phyloP scores from a whole-genome alignment of 352 stramenopile genomes.

The Pythium monospermum region DNA sequence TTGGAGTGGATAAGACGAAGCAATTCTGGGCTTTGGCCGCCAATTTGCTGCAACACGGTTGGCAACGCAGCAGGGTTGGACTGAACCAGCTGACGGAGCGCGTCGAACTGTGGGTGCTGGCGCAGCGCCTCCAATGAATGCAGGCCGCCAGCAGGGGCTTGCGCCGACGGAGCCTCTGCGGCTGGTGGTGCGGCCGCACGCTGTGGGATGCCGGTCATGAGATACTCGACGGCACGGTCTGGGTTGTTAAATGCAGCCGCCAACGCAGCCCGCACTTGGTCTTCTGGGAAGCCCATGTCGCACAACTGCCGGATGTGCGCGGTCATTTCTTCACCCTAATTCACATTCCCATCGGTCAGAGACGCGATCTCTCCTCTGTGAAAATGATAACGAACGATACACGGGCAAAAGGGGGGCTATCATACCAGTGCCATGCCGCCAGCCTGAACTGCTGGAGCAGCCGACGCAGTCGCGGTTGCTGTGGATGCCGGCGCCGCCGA shows the following conservation, averaged over 20 bases:
- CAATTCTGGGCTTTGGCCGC: conserved; percentile 75
- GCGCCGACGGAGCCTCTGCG: conserved; percentile 17
- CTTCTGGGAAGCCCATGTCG: conserved; percentile 87
- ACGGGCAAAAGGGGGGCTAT: background rate
- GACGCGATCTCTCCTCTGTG: too few relatives aligned
- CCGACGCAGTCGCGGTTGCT: conserved; percentile 25
- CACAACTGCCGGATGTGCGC: conserved; percentile 66
- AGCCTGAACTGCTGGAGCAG: conserved; percentile 15
- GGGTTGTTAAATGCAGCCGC: conserved; percentile 85
- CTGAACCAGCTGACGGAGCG: conserved; percentile 77
- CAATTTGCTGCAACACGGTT: conserved; percentile 82
- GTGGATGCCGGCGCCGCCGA: conserved; percentile 47
- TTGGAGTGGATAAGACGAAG: conserved; percentile 83
- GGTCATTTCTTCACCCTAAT: conserved; percentile 40
- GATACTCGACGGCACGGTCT: conserved; percentile 82
- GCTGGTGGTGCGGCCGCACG: conserved; percentile 29
- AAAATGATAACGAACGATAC: too few relatives aligned
- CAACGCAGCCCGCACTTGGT: conserved; percentile 73
- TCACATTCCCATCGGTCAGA: too few relatives aligned
- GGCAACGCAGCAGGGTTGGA: conserved; percentile 76
- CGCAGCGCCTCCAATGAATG: conserved; percentile 69
- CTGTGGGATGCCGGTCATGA: conserved; percentile 86
- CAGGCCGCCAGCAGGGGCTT: conserved; percentile 17
- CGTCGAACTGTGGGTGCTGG: conserved; percentile 82
- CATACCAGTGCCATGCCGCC: conserved; percentile 21